These are phyloP conservation scores for Trypanosoma rangeli DNA, from an alignment of 208 protist species.

Conservation along the genomic window DNA sequence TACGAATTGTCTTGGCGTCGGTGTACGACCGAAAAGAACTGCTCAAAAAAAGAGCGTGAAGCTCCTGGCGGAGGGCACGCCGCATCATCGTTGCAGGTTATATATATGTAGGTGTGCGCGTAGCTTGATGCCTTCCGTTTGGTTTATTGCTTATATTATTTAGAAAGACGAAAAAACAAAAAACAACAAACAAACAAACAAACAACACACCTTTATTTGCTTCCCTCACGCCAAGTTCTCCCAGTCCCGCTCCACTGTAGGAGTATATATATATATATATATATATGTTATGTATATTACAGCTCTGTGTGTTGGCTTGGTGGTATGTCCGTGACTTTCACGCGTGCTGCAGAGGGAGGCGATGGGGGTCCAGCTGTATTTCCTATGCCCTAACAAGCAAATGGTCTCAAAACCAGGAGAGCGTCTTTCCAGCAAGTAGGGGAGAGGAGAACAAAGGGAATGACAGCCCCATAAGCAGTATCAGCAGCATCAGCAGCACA, in stretches of 20 bases:
- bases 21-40: slow-evolving; percentile 53
- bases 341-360: not conserved
- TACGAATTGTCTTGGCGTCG: slow-evolving; percentile 76
- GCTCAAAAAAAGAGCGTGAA: not conserved
- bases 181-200: too few relatives aligned
- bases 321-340: not conserved
- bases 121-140: not conserved
- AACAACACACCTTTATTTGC: too few relatives aligned
- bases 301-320: not conserved
- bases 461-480: too few relatives aligned
- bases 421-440: not conserved
- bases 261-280: not conserved
- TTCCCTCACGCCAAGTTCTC: too few relatives aligned
- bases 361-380: not conserved
- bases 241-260: too few relatives aligned
- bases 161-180: too few relatives aligned
- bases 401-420: not conserved
- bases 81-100: slow-evolving; percentile 68
- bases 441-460: slow-evolving; percentile 17
- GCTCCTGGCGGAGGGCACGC: slow-evolving; percentile 31
- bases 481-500: too few relatives aligned
- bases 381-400: slow-evolving; percentile 2
- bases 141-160: too few relatives aligned
- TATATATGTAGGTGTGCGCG: not conserved
- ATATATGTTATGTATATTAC: not conserved